These are phyloP conservation scores for Eucalyptus regnans DNA, from an alignment of 345 rosid species.

Conservation along the genomic window DNA sequence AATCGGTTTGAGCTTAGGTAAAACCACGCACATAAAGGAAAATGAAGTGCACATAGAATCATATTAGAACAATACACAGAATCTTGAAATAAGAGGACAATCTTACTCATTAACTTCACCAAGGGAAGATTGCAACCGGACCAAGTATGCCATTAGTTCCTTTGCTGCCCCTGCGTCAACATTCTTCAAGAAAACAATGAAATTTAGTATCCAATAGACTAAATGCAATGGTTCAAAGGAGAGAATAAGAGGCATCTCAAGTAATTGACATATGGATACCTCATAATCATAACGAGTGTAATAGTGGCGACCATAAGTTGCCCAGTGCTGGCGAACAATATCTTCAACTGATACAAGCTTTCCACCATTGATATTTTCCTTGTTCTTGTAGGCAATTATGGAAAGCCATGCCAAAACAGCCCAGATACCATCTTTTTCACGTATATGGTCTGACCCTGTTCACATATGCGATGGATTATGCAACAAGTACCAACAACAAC, in stretches of 20 bases:
- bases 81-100: not conserved
- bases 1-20: not conserved
- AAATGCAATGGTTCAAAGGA: not conserved
- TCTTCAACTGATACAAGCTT: slow-evolving; percentile 89
- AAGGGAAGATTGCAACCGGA: slow-evolving; percentile 69
- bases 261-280: slow-evolving; percentile 18
- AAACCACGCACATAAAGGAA: not conserved
- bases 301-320: slow-evolving; percentile 86
- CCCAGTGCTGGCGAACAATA: slow-evolving; percentile 89
- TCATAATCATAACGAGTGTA: slow-evolving; percentile 98
- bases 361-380: slow-evolving; percentile 48
- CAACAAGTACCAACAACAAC: not conserved
- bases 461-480: not conserved
- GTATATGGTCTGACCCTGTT: slow-evolving; percentile 93
- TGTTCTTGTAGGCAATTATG: slow-evolving; percentile 79
- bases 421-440: slow-evolving; percentile 99
- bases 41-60: not conserved
- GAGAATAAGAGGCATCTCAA: not conserved
- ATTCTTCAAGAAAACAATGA: slow-evolving; percentile 35
- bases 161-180: slow-evolving; percentile 93
- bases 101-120: slow-evolving; percentile 68
- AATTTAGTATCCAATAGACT: not conserved
- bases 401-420: slow-evolving; percentile 99
- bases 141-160: slow-evolving; percentile 81
- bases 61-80: not conserved